Evolutionary conservation across 495 filamentous ascomycete species (phyloP), one percentile per base, ranked within the genome.

Genomic region (Penicillium roqueforti): DNA sequence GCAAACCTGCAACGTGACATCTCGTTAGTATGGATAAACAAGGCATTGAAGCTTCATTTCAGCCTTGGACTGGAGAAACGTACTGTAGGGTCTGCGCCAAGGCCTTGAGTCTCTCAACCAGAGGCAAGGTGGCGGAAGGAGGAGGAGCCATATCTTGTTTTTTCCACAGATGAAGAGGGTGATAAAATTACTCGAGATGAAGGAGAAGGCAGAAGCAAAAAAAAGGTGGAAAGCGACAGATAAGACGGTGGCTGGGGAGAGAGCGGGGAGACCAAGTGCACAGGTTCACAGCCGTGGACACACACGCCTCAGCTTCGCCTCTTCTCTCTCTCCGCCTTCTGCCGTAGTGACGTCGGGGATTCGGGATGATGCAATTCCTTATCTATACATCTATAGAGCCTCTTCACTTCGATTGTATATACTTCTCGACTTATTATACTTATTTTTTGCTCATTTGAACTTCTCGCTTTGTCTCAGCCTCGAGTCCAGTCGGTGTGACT

Each of bases 61-160:
- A 65, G 52, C 61, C 53, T 32, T 31, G 28, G 28, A 31, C 2
- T 23, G 45, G 47, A 18, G 31, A 43, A 16, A 82, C 87, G 62
- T 80, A 91, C 87, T 97, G 92, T 51, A 97, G 76, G 25, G 92
- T 97, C 66, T 93, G 83, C 40, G 84, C 91, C 48, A 97, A 75
- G 55, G 79, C 76, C 62, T 87, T 71, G 41, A 96, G 69, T 68
- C 92, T 82, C 70, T 95, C 83, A 60, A 67, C 62, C 57, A 95
- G 77, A 65, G 90, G 86, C 76, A 87, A 63, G 57, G 75, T 80
- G 19, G 83, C 75, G 25, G 87, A 73, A 23, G 42, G 88, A 68
- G 87, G 88, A 75, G 88, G 88, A 72, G 89, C 86, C 89, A 93
- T 95, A 60, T 65, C 65, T 40, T 51, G 36, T 37, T 40, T 51